Base-by-base conservation (phyloP, 148 eudicot genomes). In the Silene conica region DNA sequence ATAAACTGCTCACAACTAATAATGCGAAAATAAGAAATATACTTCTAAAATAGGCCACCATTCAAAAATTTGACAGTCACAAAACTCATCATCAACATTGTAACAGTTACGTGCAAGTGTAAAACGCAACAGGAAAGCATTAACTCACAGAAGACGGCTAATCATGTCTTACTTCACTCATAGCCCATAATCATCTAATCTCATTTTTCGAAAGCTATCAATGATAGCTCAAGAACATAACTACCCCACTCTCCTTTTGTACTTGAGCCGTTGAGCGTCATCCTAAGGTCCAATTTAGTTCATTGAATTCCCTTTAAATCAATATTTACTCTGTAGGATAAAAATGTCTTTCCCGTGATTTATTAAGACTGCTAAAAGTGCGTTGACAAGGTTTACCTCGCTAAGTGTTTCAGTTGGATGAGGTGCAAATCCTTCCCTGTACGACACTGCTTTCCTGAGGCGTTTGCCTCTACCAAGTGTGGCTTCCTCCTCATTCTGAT, bases 401-500 rank as follows among this genome's bases (percentile, higher is more conserved):
- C 69, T 77, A 23, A 82, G 45, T 80, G 79, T 81, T 85, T 83
- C 99, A 83, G 63, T 80, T 61, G 84, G 84, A 70, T 85, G 90
- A 63, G 84, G 79, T 46, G 92, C 90, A 84, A 83, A 95, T 73
- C 88, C 97, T 82, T 96, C 99, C 79, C 90, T 87, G 77, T 96
- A 96, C 65, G 99, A 90, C 78, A 96, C 86, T 54, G 95, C 87
- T 90, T 96, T 96, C 71, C 99, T 85, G 71, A 83, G 89, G 73
- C 99, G 94, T 81, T 96, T 96, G 55, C 99, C 99, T 70, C 99
- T 85, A 78, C 99, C 99, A 74, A 96, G 97, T 70, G 95, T 85
- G 61, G 96, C 99, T 88, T 89, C 96, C 85, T 90, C 97, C 80
- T 92, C 97, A 73, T 58, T 86, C 76, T 89, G 92, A 82, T 92